Base-by-base conservation (phyloP, 495 filamentous ascomycete species). In the Xylaria grammica region DNA sequence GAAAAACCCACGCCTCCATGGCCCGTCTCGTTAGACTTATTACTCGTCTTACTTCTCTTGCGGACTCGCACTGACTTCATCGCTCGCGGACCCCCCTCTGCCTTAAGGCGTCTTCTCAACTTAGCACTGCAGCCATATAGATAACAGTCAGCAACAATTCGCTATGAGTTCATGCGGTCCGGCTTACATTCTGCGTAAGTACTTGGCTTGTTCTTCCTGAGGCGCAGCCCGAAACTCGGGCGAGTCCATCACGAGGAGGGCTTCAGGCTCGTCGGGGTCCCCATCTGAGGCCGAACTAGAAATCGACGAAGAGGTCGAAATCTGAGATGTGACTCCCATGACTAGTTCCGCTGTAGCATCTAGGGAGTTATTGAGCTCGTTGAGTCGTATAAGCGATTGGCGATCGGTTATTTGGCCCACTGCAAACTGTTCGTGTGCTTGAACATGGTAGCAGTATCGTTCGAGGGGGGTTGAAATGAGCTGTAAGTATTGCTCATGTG, bases 361-460 rank as follows among this genome's bases (percentile, higher is more conserved):
- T 6, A 48, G 29, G 24, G 34, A 55, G n/a, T 19, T 15, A 15
- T 30, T 26, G 22, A 52, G 30, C 26, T 30, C 20, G 30, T 3
- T n/a, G 17, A 59, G 53, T 6, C 30, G 44, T 27, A 1, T 22
- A 24, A 55, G 10, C 7, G 40, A 48, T 19, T 15, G 27, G 17
- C 2, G 19, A 2, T 26, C 19, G n/a, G 26, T 26, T 46, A 27
- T 17, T 24, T 42, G 30, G 34, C 62, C 62, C 9, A 65, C 10
- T 40, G 34, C 30, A 17, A 65, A 22, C 53, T 65, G 53, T 22
- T 65, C 62, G 4, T 65, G 17, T 11, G 30, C 5, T 51, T 65
- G 26, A 22, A 29, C 36, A 50, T 65, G 3, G 40, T 0, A 49
- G 8, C 19, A 51, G 34, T 65, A 65, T 59, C 52, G 50, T n/a